Evolutionary conservation across 176 grass and related monocot species (phyloP).

Genomic region (Pharus latifolius): DNA sequence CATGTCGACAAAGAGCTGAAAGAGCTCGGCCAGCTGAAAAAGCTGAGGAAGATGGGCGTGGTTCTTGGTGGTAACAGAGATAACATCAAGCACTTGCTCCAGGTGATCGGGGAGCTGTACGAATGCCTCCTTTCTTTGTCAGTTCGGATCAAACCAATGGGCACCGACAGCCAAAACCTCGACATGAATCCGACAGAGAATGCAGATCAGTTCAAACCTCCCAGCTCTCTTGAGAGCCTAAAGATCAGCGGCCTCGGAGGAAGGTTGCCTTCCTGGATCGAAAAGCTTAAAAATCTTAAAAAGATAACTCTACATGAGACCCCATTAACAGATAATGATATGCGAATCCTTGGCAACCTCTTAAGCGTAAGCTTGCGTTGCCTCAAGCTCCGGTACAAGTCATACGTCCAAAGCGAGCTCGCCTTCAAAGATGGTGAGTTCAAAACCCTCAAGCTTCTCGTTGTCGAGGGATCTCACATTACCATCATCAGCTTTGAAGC

Average conservation of each 20-base stretch:
- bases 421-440: too few relatives aligned
- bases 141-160: background rate
- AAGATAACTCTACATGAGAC: background rate
- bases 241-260: background rate
- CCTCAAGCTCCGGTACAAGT: too few relatives aligned
- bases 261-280: background rate
- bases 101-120: background rate
- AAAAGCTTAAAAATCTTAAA: background rate
- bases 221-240: background rate
- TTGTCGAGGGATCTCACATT: too few relatives aligned
- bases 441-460: too few relatives aligned
- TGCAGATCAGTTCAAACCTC: background rate
- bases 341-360: background rate
- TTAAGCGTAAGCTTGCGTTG: too few relatives aligned
- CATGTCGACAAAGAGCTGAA: too few relatives aligned
- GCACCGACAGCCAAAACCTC: background rate
- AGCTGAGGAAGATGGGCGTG: too few relatives aligned
- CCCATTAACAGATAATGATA: background rate
- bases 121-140: background rate
- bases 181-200: background rate
- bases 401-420: too few relatives aligned
- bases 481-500: too few relatives aligned
- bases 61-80: too few relatives aligned
- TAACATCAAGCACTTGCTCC: too few relatives aligned
- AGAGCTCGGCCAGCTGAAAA: too few relatives aligned